Conservation (phyloP, 306 rosid species). For the Prosopis cineraria region DNA sequence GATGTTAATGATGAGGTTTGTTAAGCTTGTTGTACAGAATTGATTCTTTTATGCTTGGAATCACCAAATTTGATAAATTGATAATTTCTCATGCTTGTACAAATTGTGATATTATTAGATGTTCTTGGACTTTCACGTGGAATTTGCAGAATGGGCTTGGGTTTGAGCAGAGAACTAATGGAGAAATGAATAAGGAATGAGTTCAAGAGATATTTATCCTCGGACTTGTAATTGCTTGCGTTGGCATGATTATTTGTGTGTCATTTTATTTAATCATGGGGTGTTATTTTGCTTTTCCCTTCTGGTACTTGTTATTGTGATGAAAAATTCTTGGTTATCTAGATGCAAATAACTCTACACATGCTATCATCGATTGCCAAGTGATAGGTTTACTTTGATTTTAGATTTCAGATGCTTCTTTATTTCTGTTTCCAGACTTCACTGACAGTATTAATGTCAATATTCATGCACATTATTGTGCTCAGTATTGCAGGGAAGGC, state of each 20-base stretch:
- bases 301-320: neutral
- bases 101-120: slow-evolving; percentile 11
- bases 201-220: neutral
- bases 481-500: slow-evolving; percentile 96
- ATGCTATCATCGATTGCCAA: slow-evolving; percentile 4
- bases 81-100: neutral
- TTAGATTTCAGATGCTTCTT: neutral
- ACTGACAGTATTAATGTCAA: slow-evolving; percentile 20
- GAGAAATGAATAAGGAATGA: slow-evolving; percentile 17
- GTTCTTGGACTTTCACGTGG: neutral
- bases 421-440: slow-evolving; percentile 20
- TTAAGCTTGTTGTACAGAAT: neutral
- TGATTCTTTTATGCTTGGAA: neutral
- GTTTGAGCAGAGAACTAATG: neutral
- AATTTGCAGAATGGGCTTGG: neutral
- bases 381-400: neutral
- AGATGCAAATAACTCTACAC: slow-evolving; percentile 11
- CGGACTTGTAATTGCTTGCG: neutral
- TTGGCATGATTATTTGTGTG: neutral
- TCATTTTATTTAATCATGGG: slow-evolving; percentile 9
- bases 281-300: slow-evolving; percentile 5
- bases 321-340: slow-evolving; percentile 12
- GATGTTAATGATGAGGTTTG: neutral
- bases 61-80: slow-evolving; percentile 8
- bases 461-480: slow-evolving; percentile 26